These are phyloP conservation scores for Aquilaria yunnanensis DNA, from an alignment of 345 rosid genomes.

Conservation along the genomic window DNA sequence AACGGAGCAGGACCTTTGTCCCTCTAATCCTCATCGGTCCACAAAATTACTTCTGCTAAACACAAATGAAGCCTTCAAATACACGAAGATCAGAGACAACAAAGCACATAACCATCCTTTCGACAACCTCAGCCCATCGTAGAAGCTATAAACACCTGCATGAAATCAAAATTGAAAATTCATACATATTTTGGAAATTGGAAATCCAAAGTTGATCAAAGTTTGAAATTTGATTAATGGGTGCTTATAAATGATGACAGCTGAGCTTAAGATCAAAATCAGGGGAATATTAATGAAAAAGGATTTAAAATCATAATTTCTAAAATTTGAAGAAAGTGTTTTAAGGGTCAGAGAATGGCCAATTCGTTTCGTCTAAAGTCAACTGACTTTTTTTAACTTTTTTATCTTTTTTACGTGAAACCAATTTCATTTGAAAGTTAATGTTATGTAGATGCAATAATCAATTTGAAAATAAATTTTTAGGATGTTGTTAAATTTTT, in stretches of 20 bases:
- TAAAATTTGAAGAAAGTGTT: constrained; percentile 24
- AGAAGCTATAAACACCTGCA: constrained; percentile 76
- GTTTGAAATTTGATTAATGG: background rate
- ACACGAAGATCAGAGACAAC: constrained; percentile 63
- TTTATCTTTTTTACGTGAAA: no score
- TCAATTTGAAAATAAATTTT: no score
- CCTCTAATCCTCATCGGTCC: constrained; percentile 38
- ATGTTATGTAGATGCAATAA: no score
- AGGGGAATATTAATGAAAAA: constrained; percentile 81
- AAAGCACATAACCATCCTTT: constrained; percentile 66
- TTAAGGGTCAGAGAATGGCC: constrained; percentile 21
- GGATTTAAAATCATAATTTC: constrained; percentile 40
- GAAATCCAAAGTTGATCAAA: background rate
- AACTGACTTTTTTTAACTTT: no score
- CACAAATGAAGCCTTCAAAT: constrained; percentile 70
- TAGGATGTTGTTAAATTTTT: no score
- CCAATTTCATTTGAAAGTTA: no score
- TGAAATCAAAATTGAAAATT: background rate
- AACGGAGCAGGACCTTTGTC: constrained; percentile 61
- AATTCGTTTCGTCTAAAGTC: no score
- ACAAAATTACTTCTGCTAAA: constrained; percentile 30
- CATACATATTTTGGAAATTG: background rate
- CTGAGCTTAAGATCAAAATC: constrained; percentile 71
- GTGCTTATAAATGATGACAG: constrained; percentile 78
- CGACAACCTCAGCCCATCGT: constrained; percentile 76